phyloP scores from a whole-genome alignment of 306 rosid genomes.

The Chamaecrista fasciculata region DNA sequence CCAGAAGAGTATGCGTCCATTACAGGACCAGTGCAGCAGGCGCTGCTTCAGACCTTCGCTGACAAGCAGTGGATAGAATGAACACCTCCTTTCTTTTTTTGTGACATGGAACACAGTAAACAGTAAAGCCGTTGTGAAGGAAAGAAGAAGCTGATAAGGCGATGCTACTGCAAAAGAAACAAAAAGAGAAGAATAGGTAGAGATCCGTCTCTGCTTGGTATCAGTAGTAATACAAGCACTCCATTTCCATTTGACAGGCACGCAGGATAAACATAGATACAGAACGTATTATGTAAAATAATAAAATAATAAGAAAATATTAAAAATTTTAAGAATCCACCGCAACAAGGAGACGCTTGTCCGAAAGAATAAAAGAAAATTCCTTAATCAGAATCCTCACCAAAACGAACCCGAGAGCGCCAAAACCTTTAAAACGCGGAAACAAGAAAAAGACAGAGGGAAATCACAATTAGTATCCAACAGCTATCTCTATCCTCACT shows the following conservation, averaged over 20 bases:
- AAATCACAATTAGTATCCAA: constrained; percentile 53
- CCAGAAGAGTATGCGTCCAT: constrained; percentile 84
- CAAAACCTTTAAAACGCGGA: constrained; percentile 67
- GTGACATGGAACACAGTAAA: constrained; percentile 38
- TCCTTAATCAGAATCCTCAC: constrained; percentile 91
- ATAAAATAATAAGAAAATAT: background rate
- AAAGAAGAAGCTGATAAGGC: constrained; percentile 38
- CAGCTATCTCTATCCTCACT: constrained; percentile 36
- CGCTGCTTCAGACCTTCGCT: constrained; percentile 94
- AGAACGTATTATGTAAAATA: background rate
- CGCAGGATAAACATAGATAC: constrained; percentile 2
- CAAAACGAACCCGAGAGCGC: constrained; percentile 74
- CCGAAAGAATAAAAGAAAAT: constrained; percentile 64
- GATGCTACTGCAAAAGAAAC: constrained; percentile 83
- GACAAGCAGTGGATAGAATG: constrained; percentile 52
- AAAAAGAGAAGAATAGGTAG: constrained; percentile 70
- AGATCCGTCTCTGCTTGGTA: constrained; percentile 69
- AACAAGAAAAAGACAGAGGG: constrained; percentile 33
- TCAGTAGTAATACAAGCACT: constrained; percentile 38
- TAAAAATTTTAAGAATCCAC: constrained; percentile 53
- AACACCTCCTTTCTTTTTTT: constrained; percentile 45
- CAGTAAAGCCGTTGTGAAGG: constrained; percentile 51
- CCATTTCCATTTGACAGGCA: constrained; percentile 41
- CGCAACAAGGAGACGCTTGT: constrained; percentile 51
- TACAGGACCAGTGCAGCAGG: constrained; percentile 42